Base-by-base conservation (phyloP, 2,329 filamentous ascomycete genomes). In the Alternaria dauci region DNA sequence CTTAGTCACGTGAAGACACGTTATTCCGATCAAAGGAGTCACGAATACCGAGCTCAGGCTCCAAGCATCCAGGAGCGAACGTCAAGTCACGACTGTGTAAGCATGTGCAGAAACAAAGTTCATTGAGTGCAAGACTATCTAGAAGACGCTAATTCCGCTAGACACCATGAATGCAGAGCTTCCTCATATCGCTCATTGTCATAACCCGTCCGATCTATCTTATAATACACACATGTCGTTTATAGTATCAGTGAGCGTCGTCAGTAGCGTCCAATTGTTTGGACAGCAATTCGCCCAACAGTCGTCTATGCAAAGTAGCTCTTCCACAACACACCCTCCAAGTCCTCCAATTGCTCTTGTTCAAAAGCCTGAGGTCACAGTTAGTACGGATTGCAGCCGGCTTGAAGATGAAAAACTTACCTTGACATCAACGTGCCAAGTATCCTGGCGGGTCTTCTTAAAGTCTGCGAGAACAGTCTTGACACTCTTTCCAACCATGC, bases 361-460 rank as follows among this genome's bases (percentile, higher is more conserved):
- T 93, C 93, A 76, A 99, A 99, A 61, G 86, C 88, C 88, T 91
- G 65, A 61, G 52, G 59, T 47, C 2, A 20, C 1, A 11, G 18
- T 71, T 44, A 66, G 53, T 47, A 42, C 14, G 20, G 9, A 26
- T 39, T 14, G 41, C 2, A 9, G 11, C 9, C 11, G 3, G 12
- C 18, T 46, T 12, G 14, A 23, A 23, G 8, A n/a, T 25, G 3
- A 8, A 28, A 38, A 30, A 59, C 88, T 79, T 82, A 97, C 95
- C 91, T 97, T 98, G 71, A 97, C 92, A 82, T 99, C 95, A 62
- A 97, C 94, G 72, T 90, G 90, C 95, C 95, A 99, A 69, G 94
- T 99, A 83, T 99, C 95, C 79, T 99, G 95, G 77, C 95, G 89
- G 46, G 95, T 99, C 87, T 99, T 99, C 84, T 99, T 99, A 85